These are phyloP conservation scores for Candida fluviatilis DNA, from an alignment of 805 yeast genomes.

Conservation along the genomic window DNA sequence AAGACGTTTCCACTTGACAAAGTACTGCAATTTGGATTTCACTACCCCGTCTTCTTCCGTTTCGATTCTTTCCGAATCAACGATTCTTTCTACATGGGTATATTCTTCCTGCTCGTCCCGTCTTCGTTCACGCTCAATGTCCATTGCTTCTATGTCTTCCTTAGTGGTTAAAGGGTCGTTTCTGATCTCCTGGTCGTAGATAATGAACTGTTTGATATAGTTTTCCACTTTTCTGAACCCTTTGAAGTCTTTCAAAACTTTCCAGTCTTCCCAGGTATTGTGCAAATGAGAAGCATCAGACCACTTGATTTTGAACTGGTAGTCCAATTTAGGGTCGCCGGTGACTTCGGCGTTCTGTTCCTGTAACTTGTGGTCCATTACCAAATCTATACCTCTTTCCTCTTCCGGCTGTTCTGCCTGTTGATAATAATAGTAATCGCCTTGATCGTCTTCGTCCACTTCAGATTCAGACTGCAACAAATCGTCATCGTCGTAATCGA, in stretches of 20 bases:
- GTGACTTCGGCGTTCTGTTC: constrained; percentile 37
- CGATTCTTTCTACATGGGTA: constrained; percentile 84
- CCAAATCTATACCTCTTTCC: constrained; percentile 33
- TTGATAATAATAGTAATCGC: constrained; percentile 32
- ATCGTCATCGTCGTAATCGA: constrained; percentile 62
- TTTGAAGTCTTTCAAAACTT: constrained; percentile 45
- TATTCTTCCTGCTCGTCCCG: constrained; percentile 81
- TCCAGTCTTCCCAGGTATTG: constrained; percentile 87
- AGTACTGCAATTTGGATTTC: constrained; percentile 66
- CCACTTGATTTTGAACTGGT: constrained; percentile 76
- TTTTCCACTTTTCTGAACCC: constrained; percentile 89
- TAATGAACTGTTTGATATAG: constrained; percentile 74
- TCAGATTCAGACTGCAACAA: constrained; percentile 44
- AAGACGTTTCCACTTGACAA: constrained; percentile 90
- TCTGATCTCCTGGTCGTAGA: constrained; percentile 71
- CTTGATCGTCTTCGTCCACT: constrained; percentile 25
- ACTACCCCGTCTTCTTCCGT: constrained; percentile 48
- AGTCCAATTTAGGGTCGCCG: constrained; percentile 55
- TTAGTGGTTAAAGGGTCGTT: constrained; percentile 77
- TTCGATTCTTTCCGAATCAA: constrained; percentile 73
- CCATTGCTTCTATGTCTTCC: constrained; percentile 93
- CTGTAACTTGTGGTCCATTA: constrained; percentile 37
- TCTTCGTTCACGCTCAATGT: constrained; percentile 80
- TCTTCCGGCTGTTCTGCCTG: constrained; percentile 30
- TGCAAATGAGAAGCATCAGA: constrained; percentile 82